A percentile compares a stretch with the other conserved stretches of the same genome.
Evolutionary conservation across 345 rosid genomes (phyloP).

Genomic region (Camelina neglecta): DNA sequence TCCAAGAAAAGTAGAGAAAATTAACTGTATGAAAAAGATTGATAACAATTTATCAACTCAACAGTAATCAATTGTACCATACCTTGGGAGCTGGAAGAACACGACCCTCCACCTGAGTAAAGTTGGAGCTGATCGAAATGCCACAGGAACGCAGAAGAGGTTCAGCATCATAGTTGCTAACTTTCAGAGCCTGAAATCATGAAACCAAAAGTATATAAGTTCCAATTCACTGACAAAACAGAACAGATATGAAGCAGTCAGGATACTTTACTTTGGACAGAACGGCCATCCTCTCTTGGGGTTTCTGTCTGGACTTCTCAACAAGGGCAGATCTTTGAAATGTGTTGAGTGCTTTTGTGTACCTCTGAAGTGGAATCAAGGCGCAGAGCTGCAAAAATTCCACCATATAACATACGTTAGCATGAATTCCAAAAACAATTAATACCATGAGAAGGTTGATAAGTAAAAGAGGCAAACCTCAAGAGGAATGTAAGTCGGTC

Average conservation of each 20-base stretch:
- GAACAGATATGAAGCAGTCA: constrained; percentile 8
- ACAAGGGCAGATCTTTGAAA: constrained; percentile 85
- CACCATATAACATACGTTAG: constrained; percentile 17
- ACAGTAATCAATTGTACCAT: neutral
- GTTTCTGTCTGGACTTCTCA: constrained; percentile 95
- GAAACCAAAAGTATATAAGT: constrained; percentile 14
- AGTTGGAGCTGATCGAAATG: constrained; percentile 60
- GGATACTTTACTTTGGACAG: constrained; percentile 62
- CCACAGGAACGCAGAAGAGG: constrained; percentile 83
- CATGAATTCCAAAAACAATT: neutral
- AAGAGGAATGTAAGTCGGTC: constrained; percentile 65
- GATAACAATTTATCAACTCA: neutral
- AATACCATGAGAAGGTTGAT: neutral
- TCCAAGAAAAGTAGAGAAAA: constrained; percentile 1
- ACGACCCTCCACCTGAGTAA: constrained; percentile 86
- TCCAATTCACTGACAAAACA: neutral
- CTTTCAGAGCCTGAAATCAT: constrained; percentile 60
- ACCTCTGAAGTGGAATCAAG: constrained; percentile 90
- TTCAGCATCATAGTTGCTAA: constrained; percentile 74
- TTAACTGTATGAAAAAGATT: neutral
- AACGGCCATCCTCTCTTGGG: constrained; percentile 82
- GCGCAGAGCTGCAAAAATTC: constrained; percentile 60
- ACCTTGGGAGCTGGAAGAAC: constrained; percentile 84
- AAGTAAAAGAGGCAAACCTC: constrained; percentile 45
- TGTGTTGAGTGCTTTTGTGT: constrained; percentile 72